Conservation (phyloP, 345 rosid genomes). For the Arabis hirsuta region DNA sequence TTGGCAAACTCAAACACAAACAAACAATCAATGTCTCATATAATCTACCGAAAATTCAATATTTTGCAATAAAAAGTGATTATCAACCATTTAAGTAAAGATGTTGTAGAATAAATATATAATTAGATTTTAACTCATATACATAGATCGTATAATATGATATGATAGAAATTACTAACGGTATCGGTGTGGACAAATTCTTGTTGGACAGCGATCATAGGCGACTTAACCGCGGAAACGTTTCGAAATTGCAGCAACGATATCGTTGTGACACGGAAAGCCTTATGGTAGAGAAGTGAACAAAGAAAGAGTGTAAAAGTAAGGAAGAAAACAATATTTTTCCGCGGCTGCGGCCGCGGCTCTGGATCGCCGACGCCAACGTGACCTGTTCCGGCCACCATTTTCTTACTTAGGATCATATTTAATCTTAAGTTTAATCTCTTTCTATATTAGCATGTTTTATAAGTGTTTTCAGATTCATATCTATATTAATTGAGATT, state of each 20-base stretch:
- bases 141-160: too few relatives aligned
- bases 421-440: background rate
- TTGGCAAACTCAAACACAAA: too few relatives aligned
- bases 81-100: too few relatives aligned
- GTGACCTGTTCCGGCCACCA: background rate
- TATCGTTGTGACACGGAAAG: background rate
- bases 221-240: background rate
- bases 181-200: background rate
- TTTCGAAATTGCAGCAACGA: background rate
- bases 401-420: background rate
- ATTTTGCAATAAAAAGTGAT: too few relatives aligned
- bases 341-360: background rate
- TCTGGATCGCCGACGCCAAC: background rate
- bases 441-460: background rate
- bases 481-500: too few relatives aligned
- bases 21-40: too few relatives aligned
- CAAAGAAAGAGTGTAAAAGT: background rate
- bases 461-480: too few relatives aligned
- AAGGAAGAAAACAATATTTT: background rate
- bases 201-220: background rate
- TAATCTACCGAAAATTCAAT: too few relatives aligned
- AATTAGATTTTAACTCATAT: too few relatives aligned
- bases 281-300: background rate
- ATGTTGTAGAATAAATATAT: too few relatives aligned
- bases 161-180: background rate